Base-by-base conservation (phyloP, 2,329 filamentous ascomycete species). In the Tolypocladium paradoxum region DNA sequence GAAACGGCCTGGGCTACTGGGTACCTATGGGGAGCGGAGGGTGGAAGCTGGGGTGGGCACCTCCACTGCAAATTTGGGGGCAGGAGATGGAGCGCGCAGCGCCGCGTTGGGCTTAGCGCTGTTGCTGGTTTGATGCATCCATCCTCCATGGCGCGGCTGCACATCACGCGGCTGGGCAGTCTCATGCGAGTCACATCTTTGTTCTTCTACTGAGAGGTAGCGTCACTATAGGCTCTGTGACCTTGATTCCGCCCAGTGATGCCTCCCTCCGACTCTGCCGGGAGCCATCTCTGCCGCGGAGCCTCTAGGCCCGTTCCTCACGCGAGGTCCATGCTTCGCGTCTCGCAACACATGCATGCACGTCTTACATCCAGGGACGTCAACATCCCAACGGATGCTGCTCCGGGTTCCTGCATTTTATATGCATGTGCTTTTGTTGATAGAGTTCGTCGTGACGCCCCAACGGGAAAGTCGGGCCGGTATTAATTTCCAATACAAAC, bases 41-140 rank as follows among this genome's bases (percentile, higher is more conserved):
- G n/a, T n/a, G 56, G 56, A 57, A 57, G 56, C 56, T 57, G 52
- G 54, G 45, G 33, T 35, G 54, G 48, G 34, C 27, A 31, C 43
- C 43, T n/a, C n/a, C 8, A 16, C 43, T 33, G 31, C 12, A 33
- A 27, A 4, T 43, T 27, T 43, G 38, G 22, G 38, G 38, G 22
- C 7, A 14, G 22, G 20, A 16, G 18, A 24, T 14, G 14, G 24
- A 45, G 40, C 40, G 24, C 14, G 8, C 16, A 18, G 6, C 11
- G 43, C 43, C 43, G 8, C 43, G 27, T 31, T 31, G 16, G 43
- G 43, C 43, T 31, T 46, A 46, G 43, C 43, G 24, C 43, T 46
- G 43, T 46, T 18, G 27, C 43, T 46, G 33, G 4, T 34, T 34
- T 16, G 33, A 34, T 14, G 33, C 33, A 34, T 4, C n/a, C n/a